Base-by-base conservation (phyloP, 1,284 basidiomycete genomes). In the Microbotryum scabiosae region DNA sequence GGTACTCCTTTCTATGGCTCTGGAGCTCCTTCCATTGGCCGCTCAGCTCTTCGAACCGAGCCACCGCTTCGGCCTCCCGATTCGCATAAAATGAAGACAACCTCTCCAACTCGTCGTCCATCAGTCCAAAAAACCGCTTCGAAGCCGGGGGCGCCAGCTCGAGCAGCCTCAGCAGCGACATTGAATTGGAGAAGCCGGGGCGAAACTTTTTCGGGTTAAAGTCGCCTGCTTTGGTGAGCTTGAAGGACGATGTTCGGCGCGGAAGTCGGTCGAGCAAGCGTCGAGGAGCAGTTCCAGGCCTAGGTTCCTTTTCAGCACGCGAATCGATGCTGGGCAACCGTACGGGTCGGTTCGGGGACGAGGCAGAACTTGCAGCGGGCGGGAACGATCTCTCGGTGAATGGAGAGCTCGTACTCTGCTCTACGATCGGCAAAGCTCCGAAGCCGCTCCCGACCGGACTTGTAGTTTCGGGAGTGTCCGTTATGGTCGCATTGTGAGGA, bases 21-120 rank as follows among this genome's bases (percentile, higher is more conserved):
- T 60, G 54, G 2, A 69, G 61, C 36, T 66, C 65, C 25, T 51
- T 49, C 67, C 67, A 69, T 26, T 69, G 67, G 16, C 54, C 51
- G 3, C 57, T 53, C 30, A 69, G 32, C 21, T 63, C 53, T 16
- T 66, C 61, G 36, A 54, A 67, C 10, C 65, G 62, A 32, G 51
- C 52, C 1, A 53, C 26, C 18, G 67, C 67, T 23, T 65, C 65
- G 1, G n/a, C 45, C 52, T 64, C 61, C 16, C 65, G 51, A 23
- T 64, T 60, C 5, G 41, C 54, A 47, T 64, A 69, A 49, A 69
- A 69, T 1, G 36, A 21, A 9, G 20, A 50, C 16, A 67, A 61
- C 2, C 58, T 52, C 9, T 54, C 62, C 14, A 69, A 55, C 46
- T 69, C 67, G 25, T 54, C 54, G 53, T 69, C 67, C 25, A 61